Conservation (phyloP, 352 stramenopile genomes). For the Pythium volutum region DNA sequence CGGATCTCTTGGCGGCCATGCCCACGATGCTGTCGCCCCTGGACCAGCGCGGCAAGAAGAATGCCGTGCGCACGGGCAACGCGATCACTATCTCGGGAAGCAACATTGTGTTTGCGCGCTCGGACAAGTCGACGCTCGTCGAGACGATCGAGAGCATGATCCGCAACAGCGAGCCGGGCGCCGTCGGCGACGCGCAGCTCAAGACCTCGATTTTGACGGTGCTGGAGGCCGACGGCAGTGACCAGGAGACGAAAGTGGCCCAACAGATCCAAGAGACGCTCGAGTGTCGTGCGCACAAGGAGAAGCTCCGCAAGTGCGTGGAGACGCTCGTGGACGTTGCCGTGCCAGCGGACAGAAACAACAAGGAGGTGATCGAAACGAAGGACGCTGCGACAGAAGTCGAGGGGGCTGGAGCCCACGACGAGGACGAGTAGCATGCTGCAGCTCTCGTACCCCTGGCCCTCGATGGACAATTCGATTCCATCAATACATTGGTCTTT, state of each 20-base stretch:
- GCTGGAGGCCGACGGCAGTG: slow-evolving; percentile 5
- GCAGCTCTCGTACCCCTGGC: too few species aligned
- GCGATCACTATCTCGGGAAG: slow-evolving; percentile 18
- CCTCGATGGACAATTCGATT: background rate
- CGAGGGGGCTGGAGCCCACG: too few species aligned
- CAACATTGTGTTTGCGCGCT: slow-evolving; percentile 14
- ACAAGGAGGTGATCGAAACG: background rate
- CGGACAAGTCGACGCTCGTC: slow-evolving; percentile 16
- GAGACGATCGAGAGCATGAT: slow-evolving; percentile 22
- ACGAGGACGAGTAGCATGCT: background rate
- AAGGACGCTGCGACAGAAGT: background rate
- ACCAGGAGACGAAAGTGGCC: background rate
- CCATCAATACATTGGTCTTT: background rate
- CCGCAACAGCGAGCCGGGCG: slow-evolving; percentile 14
- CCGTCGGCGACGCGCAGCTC: slow-evolving; percentile 9
- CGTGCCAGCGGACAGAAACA: background rate
- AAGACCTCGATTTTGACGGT: slow-evolving; percentile 7
- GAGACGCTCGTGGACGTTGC: slow-evolving; percentile 9
- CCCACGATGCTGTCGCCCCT: slow-evolving; percentile 18
- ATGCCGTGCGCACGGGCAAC: slow-evolving; percentile 2
- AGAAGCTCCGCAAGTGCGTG: slow-evolving; percentile 10
- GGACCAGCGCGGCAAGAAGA: background rate
- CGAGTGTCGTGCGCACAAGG: slow-evolving; percentile 11
- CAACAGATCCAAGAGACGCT: slow-evolving; percentile 1
- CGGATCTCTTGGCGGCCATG: slow-evolving; percentile 12